These are phyloP conservation scores for Serendipita indica DNA, from an alignment of 768 basidiomycete genomes.

Conservation along the genomic window DNA sequence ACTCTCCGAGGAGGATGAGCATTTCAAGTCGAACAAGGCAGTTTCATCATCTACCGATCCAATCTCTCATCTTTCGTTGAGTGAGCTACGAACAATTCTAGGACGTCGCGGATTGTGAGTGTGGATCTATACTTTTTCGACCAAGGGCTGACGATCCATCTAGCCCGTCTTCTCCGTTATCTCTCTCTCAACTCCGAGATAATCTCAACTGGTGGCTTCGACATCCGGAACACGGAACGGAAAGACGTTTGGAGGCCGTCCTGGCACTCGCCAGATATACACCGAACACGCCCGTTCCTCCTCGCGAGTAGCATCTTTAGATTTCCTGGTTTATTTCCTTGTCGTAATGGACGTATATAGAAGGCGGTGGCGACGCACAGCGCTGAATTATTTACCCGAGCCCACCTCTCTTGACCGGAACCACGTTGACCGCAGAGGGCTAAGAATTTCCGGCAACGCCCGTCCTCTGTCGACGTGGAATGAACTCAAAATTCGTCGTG, in stretches of 20 bases:
- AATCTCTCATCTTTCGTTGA: conserved; percentile 2
- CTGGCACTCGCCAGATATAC: conserved; percentile 4
- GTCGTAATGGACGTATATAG: too few species aligned
- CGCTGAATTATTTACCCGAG: too few species aligned
- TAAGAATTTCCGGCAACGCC: too few species aligned
- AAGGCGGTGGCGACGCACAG: too few species aligned
- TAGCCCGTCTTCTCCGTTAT: background rate
- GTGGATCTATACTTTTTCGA: background rate
- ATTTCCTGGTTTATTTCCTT: too few species aligned
- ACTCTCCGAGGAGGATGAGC: background rate
- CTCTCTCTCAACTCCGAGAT: conserved; percentile 6
- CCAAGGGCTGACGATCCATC: background rate
- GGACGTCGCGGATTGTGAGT: conserved; percentile 8
- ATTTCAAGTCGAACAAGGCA: background rate
- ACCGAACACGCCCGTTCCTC: too few species aligned
- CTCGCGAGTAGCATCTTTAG: too few species aligned
- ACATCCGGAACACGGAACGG: background rate
- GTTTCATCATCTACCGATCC: background rate
- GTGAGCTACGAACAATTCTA: background rate
- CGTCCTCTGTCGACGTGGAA: too few species aligned
- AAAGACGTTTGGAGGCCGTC: conserved; percentile 2
- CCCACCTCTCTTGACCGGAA: too few species aligned
- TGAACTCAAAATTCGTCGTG: too few species aligned
- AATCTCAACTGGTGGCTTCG: conserved; percentile 1
- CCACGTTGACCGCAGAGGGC: too few species aligned